Base-by-base conservation (phyloP, 2,329 filamentous ascomycete genomes). In the Monilinia laxa region DNA sequence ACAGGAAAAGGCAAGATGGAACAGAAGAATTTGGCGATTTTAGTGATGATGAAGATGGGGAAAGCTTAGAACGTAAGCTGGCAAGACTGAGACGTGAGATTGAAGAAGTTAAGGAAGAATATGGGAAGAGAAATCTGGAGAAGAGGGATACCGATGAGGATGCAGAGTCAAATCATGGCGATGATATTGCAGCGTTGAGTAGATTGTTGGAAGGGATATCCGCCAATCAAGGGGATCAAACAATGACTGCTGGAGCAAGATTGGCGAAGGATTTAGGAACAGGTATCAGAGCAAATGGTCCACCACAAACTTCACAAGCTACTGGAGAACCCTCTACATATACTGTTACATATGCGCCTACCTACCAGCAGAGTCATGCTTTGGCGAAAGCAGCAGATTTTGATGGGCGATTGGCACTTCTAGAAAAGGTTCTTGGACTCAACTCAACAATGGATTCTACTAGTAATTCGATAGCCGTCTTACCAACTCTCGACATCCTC, bases 351-450 rank as follows among this genome's bases (percentile, higher is more conserved):
- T 89, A 89, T 71, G 83, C 86, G 42, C 88, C 81, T 55, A 83
- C 78, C 60, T 91, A 87, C 71, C 85, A 89, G 72, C 84, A 89
- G 75, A 88, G 82, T 52, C 89, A 92, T 74, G 86, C 89, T 35
- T 82, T 97, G 47, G 87, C 88, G 45, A 91, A 93, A 77, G 90
- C 92, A 9, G 91, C 93, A 31, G 90, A 95, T 70, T 97, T 99
- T 74, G 94, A 98, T 76, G 84, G 86, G 40, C 87, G 95, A 6
- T 85, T 99, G 25, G 81, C 89, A 3, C 81, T 90, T 40, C 81
- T 99, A 58, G 95, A 99, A 80, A 87, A 87, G 71, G 85, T 88
- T 1, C 84, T 99, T 38, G 95, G 95, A 12, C 84, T 97, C 59
- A 90, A 87, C 52, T 87, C 88, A 28, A 86, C 88, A 0, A 84